A percentile compares a stretch with the other conserved stretches of the same genome.
These are phyloP conservation scores for Anisodus acutangulus DNA, from an alignment of 257 asterid genomes.

Conservation along the genomic window DNA sequence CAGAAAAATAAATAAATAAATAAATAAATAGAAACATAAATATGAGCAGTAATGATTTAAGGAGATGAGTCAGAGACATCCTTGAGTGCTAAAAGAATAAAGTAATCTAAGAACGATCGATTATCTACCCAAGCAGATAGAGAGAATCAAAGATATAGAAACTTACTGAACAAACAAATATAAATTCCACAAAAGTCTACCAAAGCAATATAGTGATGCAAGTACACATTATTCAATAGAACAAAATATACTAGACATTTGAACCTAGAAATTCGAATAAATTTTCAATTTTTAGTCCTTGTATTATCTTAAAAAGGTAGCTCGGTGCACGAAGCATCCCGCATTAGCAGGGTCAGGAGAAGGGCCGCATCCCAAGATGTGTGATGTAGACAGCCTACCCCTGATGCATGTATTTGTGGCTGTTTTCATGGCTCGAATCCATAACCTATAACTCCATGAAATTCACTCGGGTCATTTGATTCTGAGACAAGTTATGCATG, in stretches of 20 bases:
- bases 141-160: neutral
- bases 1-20: neutral
- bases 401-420: too few species aligned
- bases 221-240: neutral
- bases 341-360: too few species aligned
- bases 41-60: neutral
- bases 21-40: neutral
- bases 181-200: neutral
- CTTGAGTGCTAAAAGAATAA: neutral
- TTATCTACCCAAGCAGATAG: too few species aligned
- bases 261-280: neutral
- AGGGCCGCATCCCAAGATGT: too few species aligned
- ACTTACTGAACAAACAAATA: neutral
- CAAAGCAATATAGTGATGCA: neutral
- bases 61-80: neutral
- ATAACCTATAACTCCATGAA: neutral
- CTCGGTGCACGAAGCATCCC: too few species aligned
- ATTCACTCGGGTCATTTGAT: neutral
- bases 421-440: too few species aligned
- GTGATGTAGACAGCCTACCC: too few species aligned
- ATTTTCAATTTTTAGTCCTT: neutral
- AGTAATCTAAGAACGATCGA: neutral
- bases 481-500: neutral
- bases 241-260: neutral
- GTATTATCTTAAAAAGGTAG: too few species aligned